Evolutionary conservation across 164 flowering plant species (phyloP), one percentile per base, ranked within the genome.

Genomic region (Magnolia changhungtana): DNA sequence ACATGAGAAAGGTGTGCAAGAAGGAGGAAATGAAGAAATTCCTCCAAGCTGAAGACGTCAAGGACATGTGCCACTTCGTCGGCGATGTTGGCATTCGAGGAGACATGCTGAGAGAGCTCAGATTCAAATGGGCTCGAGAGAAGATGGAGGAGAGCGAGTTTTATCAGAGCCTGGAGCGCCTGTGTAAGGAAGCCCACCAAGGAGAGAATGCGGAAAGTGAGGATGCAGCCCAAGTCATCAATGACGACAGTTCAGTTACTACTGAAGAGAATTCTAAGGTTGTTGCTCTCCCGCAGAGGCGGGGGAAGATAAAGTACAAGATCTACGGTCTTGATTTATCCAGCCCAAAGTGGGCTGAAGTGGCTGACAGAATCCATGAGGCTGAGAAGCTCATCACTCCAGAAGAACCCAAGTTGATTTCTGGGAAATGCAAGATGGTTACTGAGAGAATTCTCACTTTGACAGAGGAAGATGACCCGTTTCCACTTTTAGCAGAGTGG

Each of bases 261-360:
- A 27, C 72, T 51, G 72, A 89, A 63, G 87, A 78, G 74, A 74
- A 84, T 58, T 10, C 59, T 16, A 81, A 74, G 67, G 83, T 74
- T 61, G 71, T 84, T 24, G 65, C 86, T 2, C 86, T 96, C 74
- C 97, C 98, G 0, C 87, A 86, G 84, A 87, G 99, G 74, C 85
- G 78, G 51, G 98, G 98, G 82, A 90, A 89, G 88, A 84, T 91
- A 18, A 88, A 83, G 83, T 94, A 91, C 82, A 92, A 86, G 87
- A 88, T 94, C 68, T 91, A 94, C 80, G 98, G 99, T n/a, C 89
- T 96, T 77, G 98, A 94, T 83, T 84, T 94, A 31, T 96, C 99
- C 9, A 89, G 85, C 18, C 81, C 86, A 6, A 86, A 90, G 80
- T 96, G 98, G 99, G 86, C 80, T 21, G 89, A 92, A 83, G 93